Conservation (phyloP, 176 grass and related monocot genomes). For the Luzula sylvatica region DNA sequence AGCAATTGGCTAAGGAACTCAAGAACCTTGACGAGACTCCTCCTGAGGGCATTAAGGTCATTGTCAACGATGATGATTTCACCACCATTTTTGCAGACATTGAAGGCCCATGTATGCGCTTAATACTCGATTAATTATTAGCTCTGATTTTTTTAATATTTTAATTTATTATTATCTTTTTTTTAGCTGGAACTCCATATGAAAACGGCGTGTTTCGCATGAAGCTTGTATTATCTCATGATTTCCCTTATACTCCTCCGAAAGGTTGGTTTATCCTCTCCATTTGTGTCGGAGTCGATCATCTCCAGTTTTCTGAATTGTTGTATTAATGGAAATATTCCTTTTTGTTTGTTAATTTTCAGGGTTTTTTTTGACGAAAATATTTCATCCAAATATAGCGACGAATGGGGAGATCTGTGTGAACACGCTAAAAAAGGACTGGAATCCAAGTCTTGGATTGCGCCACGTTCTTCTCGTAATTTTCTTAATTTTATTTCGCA, state of each 20-base stretch:
- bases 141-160: too few relatives aligned
- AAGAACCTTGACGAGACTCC: conserved; percentile 90
- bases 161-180: not conserved
- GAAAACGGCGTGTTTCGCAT: conserved; percentile 93
- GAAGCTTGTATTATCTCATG: conserved; percentile 70
- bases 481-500: not conserved
- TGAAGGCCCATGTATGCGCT: conserved; percentile 61
- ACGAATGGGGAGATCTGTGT: conserved; percentile 90
- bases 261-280: conserved; percentile 40
- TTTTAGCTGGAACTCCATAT: conserved; percentile 85
- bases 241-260: conserved; percentile 82
- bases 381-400: conserved; percentile 96
- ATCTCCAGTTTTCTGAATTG: not conserved
- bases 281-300: not conserved
- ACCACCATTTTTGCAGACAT: conserved; percentile 92
- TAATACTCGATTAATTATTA: not conserved
- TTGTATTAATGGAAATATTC: conserved; percentile 2
- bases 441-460: conserved; percentile 82
- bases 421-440: conserved; percentile 88
- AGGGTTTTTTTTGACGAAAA: conserved; percentile 93
- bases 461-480: conserved; percentile 82
- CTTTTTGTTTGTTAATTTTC: conserved; percentile 10
- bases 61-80: conserved; percentile 90
- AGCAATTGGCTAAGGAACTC: conserved; percentile 88
- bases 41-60: conserved; percentile 92